phyloP scores from a whole-genome alignment of 495 filamentous ascomycete genomes.

The Penicillium riverlandense region DNA sequence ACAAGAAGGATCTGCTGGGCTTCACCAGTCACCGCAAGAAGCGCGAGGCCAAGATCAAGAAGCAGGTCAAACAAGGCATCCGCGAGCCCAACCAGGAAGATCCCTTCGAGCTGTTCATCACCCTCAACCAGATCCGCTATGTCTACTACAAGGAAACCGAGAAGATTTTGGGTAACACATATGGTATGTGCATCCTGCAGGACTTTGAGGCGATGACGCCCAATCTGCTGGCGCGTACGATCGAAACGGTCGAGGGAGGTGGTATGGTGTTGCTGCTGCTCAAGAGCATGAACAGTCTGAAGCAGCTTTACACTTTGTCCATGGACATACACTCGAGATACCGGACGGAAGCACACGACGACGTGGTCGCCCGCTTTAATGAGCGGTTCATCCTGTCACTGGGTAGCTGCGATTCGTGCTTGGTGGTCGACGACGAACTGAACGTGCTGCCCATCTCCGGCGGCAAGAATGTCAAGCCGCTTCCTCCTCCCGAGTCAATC shows the following conservation, averaged over 20 bases:
- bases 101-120: slow-evolving; percentile 96
- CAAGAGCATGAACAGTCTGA: slow-evolving; percentile 95
- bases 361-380: slow-evolving; percentile 95
- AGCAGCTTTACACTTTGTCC: slow-evolving; percentile 92
- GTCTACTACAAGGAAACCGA: slow-evolving; percentile 99
- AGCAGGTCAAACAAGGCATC: slow-evolving; percentile 92
- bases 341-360: slow-evolving; percentile 91
- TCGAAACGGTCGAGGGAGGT: slow-evolving; percentile 97
- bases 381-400: slow-evolving; percentile 95
- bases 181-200: slow-evolving; percentile 96
- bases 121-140: slow-evolving; percentile 94
- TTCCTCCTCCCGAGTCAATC: slow-evolving; percentile 62
- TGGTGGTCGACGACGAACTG: slow-evolving; percentile 95
- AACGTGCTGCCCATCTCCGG: slow-evolving; percentile 98
- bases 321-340: slow-evolving; percentile 99
- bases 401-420: slow-evolving; percentile 85
- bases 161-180: slow-evolving; percentile 97
- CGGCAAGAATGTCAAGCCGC: slow-evolving; percentile 80
- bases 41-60: slow-evolving; percentile 95
- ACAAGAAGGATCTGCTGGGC: slow-evolving; percentile 93
- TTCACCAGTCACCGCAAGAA: slow-evolving; percentile 97
- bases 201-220: slow-evolving; percentile 98
- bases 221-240: slow-evolving; percentile 86
- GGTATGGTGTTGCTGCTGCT: slow-evolving; percentile 84
- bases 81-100: slow-evolving; percentile 94